Conservation (phyloP, 805 yeast genomes). For the Maudiozyma serrabonitensis region DNA sequence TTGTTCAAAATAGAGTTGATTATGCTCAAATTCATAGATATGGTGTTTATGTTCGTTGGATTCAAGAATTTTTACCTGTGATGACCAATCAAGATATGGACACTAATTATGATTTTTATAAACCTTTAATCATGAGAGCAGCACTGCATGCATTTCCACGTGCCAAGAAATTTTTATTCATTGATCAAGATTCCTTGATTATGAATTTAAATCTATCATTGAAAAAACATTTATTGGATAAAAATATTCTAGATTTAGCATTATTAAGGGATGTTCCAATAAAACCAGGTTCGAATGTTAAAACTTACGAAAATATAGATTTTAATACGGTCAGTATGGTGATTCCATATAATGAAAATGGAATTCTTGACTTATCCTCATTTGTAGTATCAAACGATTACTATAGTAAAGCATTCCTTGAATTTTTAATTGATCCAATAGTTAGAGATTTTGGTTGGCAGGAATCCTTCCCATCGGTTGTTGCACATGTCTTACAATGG, state of each 20-base stretch:
- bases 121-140: slow-evolving; percentile 44
- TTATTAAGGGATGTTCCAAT: slow-evolving; percentile 65
- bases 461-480: slow-evolving; percentile 38
- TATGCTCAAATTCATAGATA: slow-evolving; percentile 75
- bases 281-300: slow-evolving; percentile 28
- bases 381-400: slow-evolving; percentile 62
- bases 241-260: slow-evolving; percentile 51
- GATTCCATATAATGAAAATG: slow-evolving; percentile 53
- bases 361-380: slow-evolving; percentile 56
- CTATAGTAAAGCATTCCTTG: slow-evolving; percentile 60
- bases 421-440: slow-evolving; percentile 67
- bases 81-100: slow-evolving; percentile 37
- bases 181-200: slow-evolving; percentile 69
- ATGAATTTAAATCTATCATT: slow-evolving; percentile 61
- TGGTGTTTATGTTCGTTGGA: slow-evolving; percentile 79
- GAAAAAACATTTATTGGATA: slow-evolving; percentile 46
- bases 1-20: slow-evolving; percentile 80
- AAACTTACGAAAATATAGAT: slow-evolving; percentile 53
- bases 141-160: slow-evolving; percentile 92
- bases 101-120: slow-evolving; percentile 17
- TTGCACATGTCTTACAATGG: slow-evolving; percentile 90
- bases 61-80: slow-evolving; percentile 68
- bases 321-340: slow-evolving; percentile 50
- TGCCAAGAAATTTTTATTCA: slow-evolving; percentile 84
- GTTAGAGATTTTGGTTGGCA: slow-evolving; percentile 49